Base-by-base conservation (phyloP, 495 filamentous ascomycete genomes). In the Lepidopterella palustris region DNA sequence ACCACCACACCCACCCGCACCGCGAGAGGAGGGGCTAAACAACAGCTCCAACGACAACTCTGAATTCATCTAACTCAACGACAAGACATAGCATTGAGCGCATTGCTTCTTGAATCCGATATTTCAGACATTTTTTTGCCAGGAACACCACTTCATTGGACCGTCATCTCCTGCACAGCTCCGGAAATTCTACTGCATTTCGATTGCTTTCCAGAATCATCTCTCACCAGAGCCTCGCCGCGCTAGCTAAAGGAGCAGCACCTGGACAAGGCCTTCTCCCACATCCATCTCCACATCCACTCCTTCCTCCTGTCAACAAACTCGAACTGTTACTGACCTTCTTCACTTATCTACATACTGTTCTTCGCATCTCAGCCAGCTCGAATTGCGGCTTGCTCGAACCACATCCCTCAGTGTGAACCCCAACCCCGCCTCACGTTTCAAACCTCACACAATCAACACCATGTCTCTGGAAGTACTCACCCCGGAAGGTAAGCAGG, bases 401-500 rank as follows among this genome's bases (percentile, higher is more conserved):
- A n/a, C n/a, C n/a, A n/a, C n/a, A n/a, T n/a, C n/a, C n/a, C n/a
- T n/a, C n/a, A n/a, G 39, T 42, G 39, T 9, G 39, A 42, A 11
- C 13, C 20, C 24, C 47, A 25, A 24, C 47, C 20, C 47, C 47
- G 24, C 47, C 24, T 50, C 21, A 25, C 5, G 3, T 42, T 42
- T 18, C 13, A 42, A 42, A 18, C 28, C 21, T n/a, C n/a, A n/a
- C n/a, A n/a, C n/a, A n/a, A n/a, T n/a, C 31, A 26, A 25, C 35
- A 64, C 5, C 20, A 70, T 70, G 68, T 45, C 68, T 47, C 18
- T 20, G 21, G 27, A 54, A 42, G 56, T 57, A 5, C 48, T 72
- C 58, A 73, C 70, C 4, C 72, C 72, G 5, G 72, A 74, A 69
- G 72, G 72, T 74, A 69, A 54, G 70, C 58, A 45, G 28, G 52